A percentile compares a stretch with the other conserved stretches of the same genome.
These are phyloP conservation scores for Basidiobolus heterosporus DNA, from an alignment of 371 early-diverging fungal species.

Conservation along the genomic window DNA sequence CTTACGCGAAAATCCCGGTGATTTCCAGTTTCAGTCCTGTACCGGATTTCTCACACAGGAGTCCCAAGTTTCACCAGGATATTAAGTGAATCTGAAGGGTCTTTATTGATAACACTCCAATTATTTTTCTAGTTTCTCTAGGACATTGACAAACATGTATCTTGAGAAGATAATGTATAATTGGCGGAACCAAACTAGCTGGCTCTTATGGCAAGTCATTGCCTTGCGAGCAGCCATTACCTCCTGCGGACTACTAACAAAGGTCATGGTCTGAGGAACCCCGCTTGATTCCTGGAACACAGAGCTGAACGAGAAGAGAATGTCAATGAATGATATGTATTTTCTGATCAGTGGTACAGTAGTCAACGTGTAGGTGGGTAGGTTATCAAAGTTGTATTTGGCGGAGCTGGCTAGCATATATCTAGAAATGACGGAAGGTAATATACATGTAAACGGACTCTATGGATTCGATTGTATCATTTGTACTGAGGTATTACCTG, in stretches of 20 bases:
- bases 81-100: too few relatives aligned
- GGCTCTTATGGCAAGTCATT: conserved; percentile 74
- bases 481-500: conserved; percentile 22
- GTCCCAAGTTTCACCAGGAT: too few relatives aligned
- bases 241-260: conserved; percentile 29
- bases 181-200: conserved; percentile 92
- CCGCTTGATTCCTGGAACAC: conserved; percentile 4
- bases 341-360: conserved; percentile 55
- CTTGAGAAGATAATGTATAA: conserved; percentile 84
- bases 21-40: too few relatives aligned
- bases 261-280: conserved; percentile 8
- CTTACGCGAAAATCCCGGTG: too few relatives aligned
- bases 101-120: too few relatives aligned
- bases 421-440: not conserved
- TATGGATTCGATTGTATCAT: not conserved
- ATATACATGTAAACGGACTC: too few relatives aligned
- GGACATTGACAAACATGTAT: conserved; percentile 80
- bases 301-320: conserved; percentile 4
- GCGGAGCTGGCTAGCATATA: conserved; percentile 2
- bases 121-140: conserved; percentile 4
- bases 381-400: not conserved
- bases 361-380: conserved; percentile 33
- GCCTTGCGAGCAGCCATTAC: conserved; percentile 27
- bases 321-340: conserved; percentile 52
- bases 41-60: too few relatives aligned